Conservation (phyloP, 1,284 basidiomycete genomes). For the Sutorius eximius region DNA sequence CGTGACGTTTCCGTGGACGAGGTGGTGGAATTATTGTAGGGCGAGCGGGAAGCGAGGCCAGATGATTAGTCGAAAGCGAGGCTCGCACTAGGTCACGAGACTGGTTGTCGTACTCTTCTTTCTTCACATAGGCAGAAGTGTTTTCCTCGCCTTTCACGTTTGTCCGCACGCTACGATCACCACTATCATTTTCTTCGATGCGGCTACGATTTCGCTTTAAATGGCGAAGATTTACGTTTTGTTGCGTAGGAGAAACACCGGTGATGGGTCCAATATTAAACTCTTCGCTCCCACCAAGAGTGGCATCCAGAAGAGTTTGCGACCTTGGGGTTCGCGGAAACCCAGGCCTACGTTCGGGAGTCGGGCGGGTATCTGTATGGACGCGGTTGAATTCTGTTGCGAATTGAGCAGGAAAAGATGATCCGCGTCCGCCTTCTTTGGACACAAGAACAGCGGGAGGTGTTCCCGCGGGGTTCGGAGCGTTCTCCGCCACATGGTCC, state of each 20-base stretch:
- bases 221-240: slow-evolving; percentile 33
- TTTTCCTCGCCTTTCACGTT: slow-evolving; percentile 26
- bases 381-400: slow-evolving; percentile 13
- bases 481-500: not conserved
- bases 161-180: slow-evolving; percentile 33
- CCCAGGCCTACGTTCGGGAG: slow-evolving; percentile 10
- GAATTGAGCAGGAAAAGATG: slow-evolving; percentile 9
- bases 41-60: slow-evolving; percentile 13
- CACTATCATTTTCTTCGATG: slow-evolving; percentile 27
- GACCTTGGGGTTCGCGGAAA: slow-evolving; percentile 26
- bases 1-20: slow-evolving; percentile 21
- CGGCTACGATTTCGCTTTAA: slow-evolving; percentile 28
- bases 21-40: slow-evolving; percentile 28
- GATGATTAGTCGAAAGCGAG: not conserved
- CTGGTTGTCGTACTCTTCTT: slow-evolving; percentile 16
- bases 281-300: slow-evolving; percentile 12
- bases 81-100: not conserved
- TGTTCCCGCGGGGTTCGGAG: not conserved
- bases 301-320: slow-evolving; percentile 23
- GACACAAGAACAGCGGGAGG: slow-evolving; percentile 8
- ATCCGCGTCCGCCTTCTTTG: slow-evolving; percentile 4
- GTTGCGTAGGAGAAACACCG: slow-evolving; percentile 30
- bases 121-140: slow-evolving; percentile 2
- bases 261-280: slow-evolving; percentile 23
- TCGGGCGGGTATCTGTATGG: not conserved